A percentile compares a stretch with the other conserved stretches of the same genome.
These are phyloP conservation scores for Colletotrichum destructivum DNA, from an alignment of 2,329 filamentous ascomycete species.

Conservation along the genomic window DNA sequence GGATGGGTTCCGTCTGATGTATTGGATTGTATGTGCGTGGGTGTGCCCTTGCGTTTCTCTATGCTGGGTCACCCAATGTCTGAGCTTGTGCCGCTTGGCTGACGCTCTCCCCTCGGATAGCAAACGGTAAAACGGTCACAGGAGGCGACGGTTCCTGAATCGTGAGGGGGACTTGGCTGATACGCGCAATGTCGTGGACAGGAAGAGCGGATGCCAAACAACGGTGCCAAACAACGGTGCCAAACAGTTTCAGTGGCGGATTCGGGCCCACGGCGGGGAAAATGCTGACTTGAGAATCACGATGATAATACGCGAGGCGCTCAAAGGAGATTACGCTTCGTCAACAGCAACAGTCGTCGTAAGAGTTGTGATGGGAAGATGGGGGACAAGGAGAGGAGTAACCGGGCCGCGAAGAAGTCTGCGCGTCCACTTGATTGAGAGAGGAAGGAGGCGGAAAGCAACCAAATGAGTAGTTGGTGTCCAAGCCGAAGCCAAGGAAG, in stretches of 20 bases:
- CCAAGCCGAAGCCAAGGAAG: background rate
- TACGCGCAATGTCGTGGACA: conserved; percentile 36
- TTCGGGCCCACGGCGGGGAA: conserved; percentile 6
- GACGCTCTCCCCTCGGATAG: background rate
- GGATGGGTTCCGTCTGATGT: conserved; percentile 1
- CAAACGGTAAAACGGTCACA: background rate
- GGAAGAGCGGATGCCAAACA: conserved; percentile 35
- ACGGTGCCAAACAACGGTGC: conserved; percentile 30
- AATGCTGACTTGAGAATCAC: conserved; percentile 7
- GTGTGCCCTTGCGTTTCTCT: conserved; percentile 25
- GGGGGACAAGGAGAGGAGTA: conserved; percentile 1
- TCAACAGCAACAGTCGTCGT: conserved; percentile 12
- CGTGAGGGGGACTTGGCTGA: conserved; percentile 37
- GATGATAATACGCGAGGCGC: background rate
- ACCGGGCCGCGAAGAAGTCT: conserved; percentile 16
- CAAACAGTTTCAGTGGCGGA: conserved; percentile 27
- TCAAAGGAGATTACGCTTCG: background rate
- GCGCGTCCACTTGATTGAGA: conserved; percentile 27
- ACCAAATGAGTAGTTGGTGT: no score
- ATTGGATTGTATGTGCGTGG: background rate
- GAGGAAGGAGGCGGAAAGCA: conserved; percentile 7
- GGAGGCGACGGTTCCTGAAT: conserved; percentile 28
- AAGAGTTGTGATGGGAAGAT: conserved; percentile 17
- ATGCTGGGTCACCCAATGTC: conserved; percentile 33
- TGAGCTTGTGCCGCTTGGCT: conserved; percentile 30